phyloP scores from a whole-genome alignment of 371 early-diverging fungal species.

The Batkoa obscura region DNA sequence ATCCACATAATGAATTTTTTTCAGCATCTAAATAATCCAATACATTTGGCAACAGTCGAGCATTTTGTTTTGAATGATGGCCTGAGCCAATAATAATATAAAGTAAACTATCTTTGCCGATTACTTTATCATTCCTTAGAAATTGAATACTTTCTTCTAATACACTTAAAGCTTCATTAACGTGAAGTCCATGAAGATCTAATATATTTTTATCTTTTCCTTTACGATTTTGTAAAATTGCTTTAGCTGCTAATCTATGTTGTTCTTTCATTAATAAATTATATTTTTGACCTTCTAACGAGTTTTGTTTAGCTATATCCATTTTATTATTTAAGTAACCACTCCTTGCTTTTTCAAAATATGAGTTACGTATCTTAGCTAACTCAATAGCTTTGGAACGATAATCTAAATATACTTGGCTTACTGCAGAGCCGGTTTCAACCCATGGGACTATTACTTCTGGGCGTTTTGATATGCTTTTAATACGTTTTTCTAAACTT shows the following conservation, averaged over 20 bases:
- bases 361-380: constrained; percentile 29
- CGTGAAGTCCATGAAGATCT: constrained; percentile 38
- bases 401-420: constrained; percentile 21
- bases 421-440: constrained; percentile 25
- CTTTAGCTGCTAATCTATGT: constrained; percentile 30
- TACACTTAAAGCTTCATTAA: constrained; percentile 27
- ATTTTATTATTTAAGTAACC: constrained; percentile 32
- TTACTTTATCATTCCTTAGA: no score
- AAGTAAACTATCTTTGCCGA: constrained; percentile 14
- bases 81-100: constrained; percentile 31
- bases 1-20: constrained; percentile 8
- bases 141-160: constrained; percentile 23
- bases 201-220: constrained; percentile 19
- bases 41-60: constrained; percentile 16
- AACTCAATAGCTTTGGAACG: constrained; percentile 30
- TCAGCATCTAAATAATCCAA: constrained; percentile 18
- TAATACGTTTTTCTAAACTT: background rate
- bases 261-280: constrained; percentile 33
- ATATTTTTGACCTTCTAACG: constrained; percentile 30
- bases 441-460: constrained; percentile 32
- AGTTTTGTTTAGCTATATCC: constrained; percentile 25
- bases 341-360: constrained; percentile 29
- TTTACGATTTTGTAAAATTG: constrained; percentile 28
- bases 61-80: constrained; percentile 14
- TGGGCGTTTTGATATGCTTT: constrained; percentile 12